These are phyloP conservation scores for Cercospora beticola DNA, from an alignment of 2,329 filamentous ascomycete genomes.

Conservation along the genomic window DNA sequence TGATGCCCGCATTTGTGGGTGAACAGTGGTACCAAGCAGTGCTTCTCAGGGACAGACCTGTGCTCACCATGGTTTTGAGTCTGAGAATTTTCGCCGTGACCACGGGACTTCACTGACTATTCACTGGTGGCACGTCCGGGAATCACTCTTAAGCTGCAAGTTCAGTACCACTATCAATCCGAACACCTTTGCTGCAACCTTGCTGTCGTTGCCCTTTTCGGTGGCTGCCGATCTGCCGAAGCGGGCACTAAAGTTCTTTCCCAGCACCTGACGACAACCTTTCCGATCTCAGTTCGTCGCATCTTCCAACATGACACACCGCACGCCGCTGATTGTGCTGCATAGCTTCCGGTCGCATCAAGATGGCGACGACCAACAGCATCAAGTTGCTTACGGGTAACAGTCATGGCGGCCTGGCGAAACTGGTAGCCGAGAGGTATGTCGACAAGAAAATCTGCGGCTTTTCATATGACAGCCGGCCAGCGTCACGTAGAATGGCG, in stretches of 20 bases:
- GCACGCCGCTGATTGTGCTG: slow-evolving; percentile 10
- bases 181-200: neutral
- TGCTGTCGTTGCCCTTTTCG: neutral
- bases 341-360: slow-evolving; percentile 21
- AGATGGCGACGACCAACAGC: slow-evolving; percentile 66
- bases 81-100: neutral
- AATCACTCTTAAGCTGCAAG: neutral
- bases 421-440: slow-evolving; percentile 66
- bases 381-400: slow-evolving; percentile 75
- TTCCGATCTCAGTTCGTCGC: neutral
- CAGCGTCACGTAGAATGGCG: neutral
- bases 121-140: neutral
- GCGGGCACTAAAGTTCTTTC: slow-evolving; percentile 16
- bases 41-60: neutral
- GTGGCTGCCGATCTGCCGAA: slow-evolving; percentile 2
- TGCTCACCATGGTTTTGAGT: neutral
- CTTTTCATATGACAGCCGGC: slow-evolving; percentile 11
- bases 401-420: slow-evolving; percentile 70
- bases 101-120: neutral
- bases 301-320: slow-evolving; percentile 24
- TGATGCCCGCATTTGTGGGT: neutral
- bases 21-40: neutral
- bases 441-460: slow-evolving; percentile 21
- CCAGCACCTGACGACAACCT: slow-evolving; percentile 10
- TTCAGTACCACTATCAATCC: neutral